Conservation (phyloP, 306 rosid genomes). For the Macrotyloma uniflorum region DNA sequence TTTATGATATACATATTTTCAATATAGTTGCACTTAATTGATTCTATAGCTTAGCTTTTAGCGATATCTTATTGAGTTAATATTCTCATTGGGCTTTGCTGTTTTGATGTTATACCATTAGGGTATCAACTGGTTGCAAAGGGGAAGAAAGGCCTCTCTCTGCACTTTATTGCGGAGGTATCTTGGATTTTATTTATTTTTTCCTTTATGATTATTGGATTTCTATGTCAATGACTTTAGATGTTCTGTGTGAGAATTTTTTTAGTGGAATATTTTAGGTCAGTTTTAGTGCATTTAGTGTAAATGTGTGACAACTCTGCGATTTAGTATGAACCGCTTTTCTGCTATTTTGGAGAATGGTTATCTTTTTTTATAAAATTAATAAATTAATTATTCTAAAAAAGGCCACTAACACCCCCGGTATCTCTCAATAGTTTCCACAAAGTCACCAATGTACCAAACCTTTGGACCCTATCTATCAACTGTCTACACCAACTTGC, state of each 20-base stretch:
- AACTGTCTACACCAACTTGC: not conserved
- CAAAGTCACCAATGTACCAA: not conserved
- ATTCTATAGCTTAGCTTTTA: not conserved
- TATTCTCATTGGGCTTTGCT: not conserved
- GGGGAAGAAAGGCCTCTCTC: slow-evolving; percentile 63
- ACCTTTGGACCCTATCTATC: not conserved
- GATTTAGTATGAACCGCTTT: not conserved
- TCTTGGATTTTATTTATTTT: not conserved
- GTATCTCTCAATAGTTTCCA: not conserved
- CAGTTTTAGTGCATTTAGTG: slow-evolving; percentile 5
- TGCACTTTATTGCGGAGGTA: slow-evolving; percentile 65
- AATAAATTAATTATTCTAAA: not conserved
- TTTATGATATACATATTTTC: not conserved
- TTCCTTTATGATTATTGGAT: not conserved
- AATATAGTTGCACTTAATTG: not conserved
- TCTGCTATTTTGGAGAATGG: not conserved
- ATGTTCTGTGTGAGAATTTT: not conserved
- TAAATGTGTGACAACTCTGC: not conserved
- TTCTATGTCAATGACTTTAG: slow-evolving; percentile 4
- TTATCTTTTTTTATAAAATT: not conserved
- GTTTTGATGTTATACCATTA: slow-evolving; percentile 31
- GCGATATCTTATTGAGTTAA: not conserved
- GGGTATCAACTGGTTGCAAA: slow-evolving; percentile 87
- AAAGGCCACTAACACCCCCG: not conserved
- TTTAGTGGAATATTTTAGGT: not conserved